Evolutionary conservation across 2,329 filamentous ascomycete genomes (phyloP), one percentile per base, ranked within the genome.

Genomic region (Colletotrichum aenigma): DNA sequence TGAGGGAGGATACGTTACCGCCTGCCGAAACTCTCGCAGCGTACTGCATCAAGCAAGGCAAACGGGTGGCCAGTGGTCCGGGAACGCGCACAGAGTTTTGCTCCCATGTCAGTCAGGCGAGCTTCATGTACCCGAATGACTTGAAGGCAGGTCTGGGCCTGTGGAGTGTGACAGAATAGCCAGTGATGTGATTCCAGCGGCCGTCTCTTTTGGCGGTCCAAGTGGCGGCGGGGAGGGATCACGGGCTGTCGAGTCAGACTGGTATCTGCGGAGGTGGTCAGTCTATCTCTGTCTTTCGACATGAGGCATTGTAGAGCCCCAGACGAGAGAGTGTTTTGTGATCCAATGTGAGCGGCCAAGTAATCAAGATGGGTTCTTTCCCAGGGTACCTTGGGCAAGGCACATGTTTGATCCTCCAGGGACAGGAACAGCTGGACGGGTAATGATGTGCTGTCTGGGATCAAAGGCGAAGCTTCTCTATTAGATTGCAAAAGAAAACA

Each of bases 41-140:
- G 48, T 65, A 65, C 70, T 34, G 60, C 70, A 60, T 75, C 26
- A 52, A 32, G 12, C 36, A 65, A 32, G 12, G 12, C 28, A 68
- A 73, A 68, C 73, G 48, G 56, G 62, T 73, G 64, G 68, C 38
- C 72, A 62, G 56, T 75, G 73, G 74, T 38, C 70, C 43, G 56
- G 36, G 64, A 65, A 26, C 34, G 15, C 70, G 74, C 74, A 69
- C 70, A 61, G 70, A 68, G 62, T 70, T 38, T 66, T 30, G 24
- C 12, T 43, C 32, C 66, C 66, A 30, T 68, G 52, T 60, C 52
- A 43, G 1, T 28, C 66, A 24, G 55, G 28, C 56, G 24, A 60
- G n/a, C 28, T 24, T 34, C 15, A 67, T 30, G 62, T 62, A 43
- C 67, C 26, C 36, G 64, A 62, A 34, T 55, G 32, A 43, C 24